Percentiles rank a stretch among this genome's conserved stretches.
These are phyloP conservation scores for Botrytis paeoniae DNA, from an alignment of 2,329 filamentous ascomycete species.

Conservation along the genomic window DNA sequence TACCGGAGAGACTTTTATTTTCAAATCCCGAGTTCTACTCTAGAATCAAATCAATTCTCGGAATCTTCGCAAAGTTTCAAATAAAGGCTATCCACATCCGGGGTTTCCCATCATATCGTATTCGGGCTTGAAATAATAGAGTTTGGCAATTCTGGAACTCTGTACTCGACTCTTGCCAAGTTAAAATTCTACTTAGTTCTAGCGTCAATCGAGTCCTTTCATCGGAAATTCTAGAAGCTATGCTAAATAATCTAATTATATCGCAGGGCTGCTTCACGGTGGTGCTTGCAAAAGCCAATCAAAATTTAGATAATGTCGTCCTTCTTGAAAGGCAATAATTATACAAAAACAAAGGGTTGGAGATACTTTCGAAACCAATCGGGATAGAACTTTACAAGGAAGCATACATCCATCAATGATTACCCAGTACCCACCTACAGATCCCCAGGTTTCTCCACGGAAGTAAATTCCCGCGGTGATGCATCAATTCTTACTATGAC, in stretches of 20 bases:
- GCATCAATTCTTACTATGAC: not conserved
- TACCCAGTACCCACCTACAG: not conserved
- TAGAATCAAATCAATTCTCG: not conserved
- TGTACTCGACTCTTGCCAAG: not conserved
- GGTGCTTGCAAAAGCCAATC: not conserved
- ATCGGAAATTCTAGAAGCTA: not conserved
- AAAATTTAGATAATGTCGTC: not conserved
- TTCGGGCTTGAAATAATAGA: not conserved
- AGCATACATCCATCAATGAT: not conserved
- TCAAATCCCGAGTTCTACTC: constrained; percentile 7
- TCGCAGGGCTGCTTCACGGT: not conserved
- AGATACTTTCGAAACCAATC: not conserved
- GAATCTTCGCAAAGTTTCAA: constrained; percentile 2
- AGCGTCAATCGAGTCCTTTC: not conserved
- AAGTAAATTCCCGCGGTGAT: not conserved
- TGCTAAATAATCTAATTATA: not conserved
- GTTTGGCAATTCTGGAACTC: not conserved
- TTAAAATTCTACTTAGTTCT: not conserved
- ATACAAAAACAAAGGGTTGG: not conserved
- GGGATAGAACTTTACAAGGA: not conserved
- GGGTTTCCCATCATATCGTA: not conserved
- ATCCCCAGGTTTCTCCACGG: not conserved
- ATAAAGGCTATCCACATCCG: not conserved
- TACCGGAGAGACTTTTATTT: not conserved
- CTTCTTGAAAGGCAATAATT: not conserved